Conservation (phyloP, 306 rosid genomes). For the Dryas alaskensis region DNA sequence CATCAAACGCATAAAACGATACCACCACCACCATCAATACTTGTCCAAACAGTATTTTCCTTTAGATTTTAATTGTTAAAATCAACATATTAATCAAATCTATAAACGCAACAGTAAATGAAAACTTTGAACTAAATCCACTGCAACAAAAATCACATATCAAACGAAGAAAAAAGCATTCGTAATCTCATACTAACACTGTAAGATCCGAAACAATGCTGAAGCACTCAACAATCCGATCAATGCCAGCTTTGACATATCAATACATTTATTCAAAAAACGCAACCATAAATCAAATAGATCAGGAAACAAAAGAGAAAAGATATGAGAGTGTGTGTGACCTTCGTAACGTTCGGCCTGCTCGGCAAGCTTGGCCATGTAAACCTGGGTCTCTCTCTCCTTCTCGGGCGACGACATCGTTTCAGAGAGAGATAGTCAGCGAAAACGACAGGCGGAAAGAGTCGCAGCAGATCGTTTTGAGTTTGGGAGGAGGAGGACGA, state of each 20-base stretch:
- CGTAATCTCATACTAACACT: neutral
- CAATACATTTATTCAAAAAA: neutral
- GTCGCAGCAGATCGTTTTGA: neutral
- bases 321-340: neutral
- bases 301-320: neutral
- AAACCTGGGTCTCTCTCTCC: slow-evolving; percentile 93
- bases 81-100: neutral
- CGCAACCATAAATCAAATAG: neutral
- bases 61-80: too few relatives aligned
- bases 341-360: slow-evolving; percentile 98
- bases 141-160: neutral
- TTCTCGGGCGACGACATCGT: slow-evolving; percentile 68
- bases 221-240: neutral
- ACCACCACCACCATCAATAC: too few relatives aligned
- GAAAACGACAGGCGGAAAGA: neutral
- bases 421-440: slow-evolving; percentile 44
- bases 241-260: neutral
- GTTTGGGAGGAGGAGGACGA: slow-evolving; percentile 3
- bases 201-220: neutral
- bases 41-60: too few relatives aligned
- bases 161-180: neutral
- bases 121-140: neutral
- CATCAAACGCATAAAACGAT: too few relatives aligned
- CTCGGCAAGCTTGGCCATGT: slow-evolving; percentile 92
- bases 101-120: neutral